Evolutionary conservation across 2,329 filamentous ascomycete species (phyloP), one percentile per base, ranked within the genome.

Genomic region (Mariannaea sp.): DNA sequence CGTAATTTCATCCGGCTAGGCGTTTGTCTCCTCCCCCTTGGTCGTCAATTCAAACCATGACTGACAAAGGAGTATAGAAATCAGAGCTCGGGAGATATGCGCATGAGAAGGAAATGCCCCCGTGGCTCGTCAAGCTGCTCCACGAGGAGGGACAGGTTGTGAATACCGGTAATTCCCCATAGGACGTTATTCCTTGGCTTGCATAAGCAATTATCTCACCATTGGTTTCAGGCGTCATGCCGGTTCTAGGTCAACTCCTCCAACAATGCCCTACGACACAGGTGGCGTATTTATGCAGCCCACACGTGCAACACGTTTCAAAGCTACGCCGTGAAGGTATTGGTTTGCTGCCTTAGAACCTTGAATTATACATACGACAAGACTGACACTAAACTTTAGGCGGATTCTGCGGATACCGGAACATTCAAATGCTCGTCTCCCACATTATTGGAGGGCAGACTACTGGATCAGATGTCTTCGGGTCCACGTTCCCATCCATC

Each of bases 401-500:
- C 17, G 89, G 91, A 5, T 97, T 97, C 69, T 97, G 93, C 68
- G 93, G 93, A 3, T 97, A 97, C 69, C 83, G 93, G 33, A 97
- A 96, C 67, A 95, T 96, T 26, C 94, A 97, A 70, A 95, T 95
- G 86, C 73, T 97, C 61, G 76, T 88, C 12, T 93, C 92, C 0
- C 92, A 90, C 68, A 83, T 97, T 16, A 82, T 86, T 53, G 81
- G 80, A 7, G 74, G 82, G 1, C 70, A 75, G 32, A 77, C 77
- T 10, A 72, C 77, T 10, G 89, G 88, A 0, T 71, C 80, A 55
- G 77, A 86, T 33, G 72, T 76, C 41, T 89, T 96, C 54, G 71
- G 76, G 1, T 75, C 76, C 4, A 76, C 74, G 1, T 75, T 92
- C 5, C 93, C 94, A 0, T 85, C 84, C 3, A 89, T 97, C 22